A percentile compares a stretch with the other conserved stretches of the same genome.
phyloP scores from a whole-genome alignment of 805 yeast genomes.

The Saitoella complicata region DNA sequence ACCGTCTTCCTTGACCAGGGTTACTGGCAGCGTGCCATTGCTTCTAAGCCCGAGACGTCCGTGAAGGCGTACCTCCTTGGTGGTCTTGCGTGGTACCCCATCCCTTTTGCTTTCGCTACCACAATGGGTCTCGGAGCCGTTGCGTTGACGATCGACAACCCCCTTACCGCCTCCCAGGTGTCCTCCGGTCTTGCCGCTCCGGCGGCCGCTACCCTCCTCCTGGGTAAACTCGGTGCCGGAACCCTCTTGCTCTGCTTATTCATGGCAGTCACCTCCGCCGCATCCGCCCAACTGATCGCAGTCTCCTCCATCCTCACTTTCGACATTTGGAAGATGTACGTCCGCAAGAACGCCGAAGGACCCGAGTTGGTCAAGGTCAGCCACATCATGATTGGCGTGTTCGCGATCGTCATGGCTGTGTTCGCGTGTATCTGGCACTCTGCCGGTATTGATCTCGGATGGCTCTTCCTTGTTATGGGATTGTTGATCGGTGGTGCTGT shows the following conservation, averaged over 20 bases:
- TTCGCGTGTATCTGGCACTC: constrained; percentile 27
- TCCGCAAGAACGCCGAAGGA: constrained; percentile 27
- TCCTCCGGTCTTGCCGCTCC: constrained; percentile 43
- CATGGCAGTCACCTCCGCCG: constrained; percentile 30
- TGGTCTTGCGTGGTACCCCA: constrained; percentile 23
- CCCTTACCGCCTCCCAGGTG: constrained; percentile 43
- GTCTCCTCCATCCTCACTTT: constrained; percentile 26
- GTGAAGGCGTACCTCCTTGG: constrained; percentile 27
- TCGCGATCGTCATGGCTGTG: constrained; percentile 21
- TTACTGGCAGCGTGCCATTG: constrained; percentile 28
- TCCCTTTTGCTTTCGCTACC: constrained; percentile 23
- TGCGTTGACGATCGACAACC: constrained; percentile 44
- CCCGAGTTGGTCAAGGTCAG: constrained; percentile 22
- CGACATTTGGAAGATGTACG: constrained; percentile 27
- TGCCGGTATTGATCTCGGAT: constrained; percentile 27
- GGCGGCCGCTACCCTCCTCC: constrained; percentile 36
- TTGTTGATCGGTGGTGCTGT: constrained; percentile 27
- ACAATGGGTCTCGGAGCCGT: constrained; percentile 26
- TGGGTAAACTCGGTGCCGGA: constrained; percentile 29
- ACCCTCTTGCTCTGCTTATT: constrained; percentile 27
- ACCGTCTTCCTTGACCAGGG: constrained; percentile 26
- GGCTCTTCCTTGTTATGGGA: constrained; percentile 27
- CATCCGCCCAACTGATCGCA: constrained; percentile 29
- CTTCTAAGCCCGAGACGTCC: constrained; percentile 23
- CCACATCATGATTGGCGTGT: constrained; percentile 19